Base-by-base conservation (phyloP, 345 rosid species). In the Anastatica hierochuntica region DNA sequence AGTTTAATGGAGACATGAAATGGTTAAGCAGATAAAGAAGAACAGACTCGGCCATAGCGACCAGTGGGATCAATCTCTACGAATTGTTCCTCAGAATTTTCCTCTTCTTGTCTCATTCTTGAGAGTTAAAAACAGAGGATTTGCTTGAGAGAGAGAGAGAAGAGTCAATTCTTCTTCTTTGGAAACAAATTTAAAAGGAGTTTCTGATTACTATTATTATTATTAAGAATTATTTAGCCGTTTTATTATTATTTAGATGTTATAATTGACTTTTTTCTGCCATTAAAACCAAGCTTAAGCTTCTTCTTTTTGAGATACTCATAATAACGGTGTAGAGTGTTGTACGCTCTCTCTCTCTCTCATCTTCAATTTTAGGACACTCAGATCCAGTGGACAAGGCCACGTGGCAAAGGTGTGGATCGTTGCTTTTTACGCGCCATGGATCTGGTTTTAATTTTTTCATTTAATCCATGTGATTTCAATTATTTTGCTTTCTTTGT, bases 21-120 rank as follows among this genome's bases (percentile, higher is more conserved):
- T 26, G 6, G 53, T 10, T 29, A 29, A 18, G 19, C 6, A 34
- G 53, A 39, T 1, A 17, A 24, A 14, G 54, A 14, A 17, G 49
- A 64, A 64, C 92, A 64, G 69, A 92, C 98, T 80, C 98, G 80
- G 66, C 84, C 75, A 58, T 92, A 92, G 13, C 98, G 96, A 65
- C 84, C 79, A 45, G 86, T 65, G 17, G 96, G 97, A 71, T 92
- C 97, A 67, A 67, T 68, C 67, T 92, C 98, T 7, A 74, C 88
- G 69, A 85, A 81, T 29, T 76, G 88, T 17, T 84, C 87, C 26
- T 65, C 77, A 37, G n/a, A n/a, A n/a, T n/a, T n/a, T n/a, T n/a
- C n/a, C n/a, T n/a, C n/a, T n/a, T 84, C 88, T 45, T 71, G 79
- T 58, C 49, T 19, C 70, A 66, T 66, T 41, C 29, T 49, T 65